Base-by-base conservation (phyloP, 163 green algal species). In the Prototheca cutis region DNA sequence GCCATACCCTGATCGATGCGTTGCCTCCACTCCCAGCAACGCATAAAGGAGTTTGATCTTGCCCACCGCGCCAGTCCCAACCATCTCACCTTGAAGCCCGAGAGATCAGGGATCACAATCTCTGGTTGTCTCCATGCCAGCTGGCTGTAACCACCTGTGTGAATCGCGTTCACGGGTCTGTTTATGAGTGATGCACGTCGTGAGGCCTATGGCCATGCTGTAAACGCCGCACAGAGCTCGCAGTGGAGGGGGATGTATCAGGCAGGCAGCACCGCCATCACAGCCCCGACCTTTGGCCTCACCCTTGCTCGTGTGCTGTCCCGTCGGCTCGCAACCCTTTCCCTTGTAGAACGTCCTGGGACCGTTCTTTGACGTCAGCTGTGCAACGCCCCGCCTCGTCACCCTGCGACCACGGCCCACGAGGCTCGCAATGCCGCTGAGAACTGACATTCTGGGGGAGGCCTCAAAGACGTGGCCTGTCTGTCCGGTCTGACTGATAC, bases 301-400 rank as follows among this genome's bases (percentile, higher is more conserved):
- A 80, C 78, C 78, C 66, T 87, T 86, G 18, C 55, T 63, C 13
- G 75, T 83, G 53, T 87, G 69, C 3, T 61, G 59, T 3, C 82
- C 82, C 10, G 75, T 75, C 1, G 75, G 39, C 27, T 58, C 36
- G 6, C 54, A 68, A 18, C 82, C 73, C 58, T 89, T 89, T 15
- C 82, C 82, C 59, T 90, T 90, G 73, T 89, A 89, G 52, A 80
- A 85, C 7, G 66, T 65, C 4, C 49, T 49, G 6, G 75, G 75
- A 2, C 71, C 76, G 29, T 75, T 29, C 63, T 90, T 90, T 27
- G 72, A 70, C 6, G 67, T 84, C 3, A 88, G 63, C 15, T 72
- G 67, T 24, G 63, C 65, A 29, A 74, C 81, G 51, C 80, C 80
- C 5, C 36, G 54, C 3, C 63, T 56, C 0, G 80, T 72, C 8